Evolutionary conservation across 805 yeast genomes (phyloP), one percentile per base, ranked within the genome.

Genomic region (Ogataea siamensis): DNA sequence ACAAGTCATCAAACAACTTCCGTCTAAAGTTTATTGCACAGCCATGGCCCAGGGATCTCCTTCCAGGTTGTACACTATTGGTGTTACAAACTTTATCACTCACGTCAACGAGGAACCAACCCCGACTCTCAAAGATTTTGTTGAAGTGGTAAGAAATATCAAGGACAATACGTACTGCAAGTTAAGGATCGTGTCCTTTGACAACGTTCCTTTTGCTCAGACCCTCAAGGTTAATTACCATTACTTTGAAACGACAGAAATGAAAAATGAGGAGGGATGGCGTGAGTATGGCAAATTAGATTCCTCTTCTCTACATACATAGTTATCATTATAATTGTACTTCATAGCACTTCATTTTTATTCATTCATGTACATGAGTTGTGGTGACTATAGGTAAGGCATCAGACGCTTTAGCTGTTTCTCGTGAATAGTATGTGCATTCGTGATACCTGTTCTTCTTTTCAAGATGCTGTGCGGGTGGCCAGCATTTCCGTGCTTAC

Each of bases 401-500:
- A 82, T 52, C 34, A 79, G 61, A 53, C 73, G 78, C 53, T 67
- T 72, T 46, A 82, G 56, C 56, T 78, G 81, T 53, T 74, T 76
- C 34, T 75, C 66, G 54, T 83, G 87, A 16, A 70, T 65, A 16
- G 69, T 66, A 20, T 64, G 70, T 26, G 79, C 86, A 50, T 64
- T 57, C 6, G 71, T 76, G 49, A 71, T 82, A 20, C 78, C 83
- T 48, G 78, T 74, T 62, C 83, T 69, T 51, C 71, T 72, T 43
- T 76, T 67, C 54, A 83, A 63, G 17, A 74, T 69, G 35, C 80
- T 71, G 27, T 75, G 66, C 21, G 88, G 73, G 83, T 93, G 89
- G 15, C 95, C 89, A 2, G 88, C 86, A 55, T 89, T 89, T 34
- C 97, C 96, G 60, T 89, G 97, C 49, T 85, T 83, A 67, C 95